Evolutionary conservation across 1,284 basidiomycete genomes (phyloP).

Genomic region (Fistulinella cinereoalba): DNA sequence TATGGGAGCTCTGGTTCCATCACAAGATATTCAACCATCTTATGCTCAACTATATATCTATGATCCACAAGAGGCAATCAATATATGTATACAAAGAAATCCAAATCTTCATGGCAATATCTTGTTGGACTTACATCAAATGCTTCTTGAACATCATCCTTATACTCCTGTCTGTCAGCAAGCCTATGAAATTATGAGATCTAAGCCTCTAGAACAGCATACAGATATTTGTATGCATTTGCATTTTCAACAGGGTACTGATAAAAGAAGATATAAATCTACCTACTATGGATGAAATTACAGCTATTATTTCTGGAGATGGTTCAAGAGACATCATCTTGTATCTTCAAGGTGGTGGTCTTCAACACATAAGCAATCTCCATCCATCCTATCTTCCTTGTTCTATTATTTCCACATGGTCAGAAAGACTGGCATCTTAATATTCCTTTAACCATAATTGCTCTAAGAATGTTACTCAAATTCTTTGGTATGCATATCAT

Average conservation of each 20-base stretch:
- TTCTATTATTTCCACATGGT: slow-evolving; percentile 40
- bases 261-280: slow-evolving; percentile 28
- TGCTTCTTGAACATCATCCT: slow-evolving; percentile 26
- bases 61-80: slow-evolving; percentile 32
- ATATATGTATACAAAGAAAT: slow-evolving; percentile 24
- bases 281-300: slow-evolving; percentile 28
- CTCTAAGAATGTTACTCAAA: slow-evolving; percentile 17
- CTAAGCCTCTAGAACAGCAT: slow-evolving; percentile 8
- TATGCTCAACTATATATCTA: slow-evolving; percentile 43
- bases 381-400: slow-evolving; percentile 37
- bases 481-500: slow-evolving; percentile 14
- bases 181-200: slow-evolving; percentile 30
- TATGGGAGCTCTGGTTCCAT: slow-evolving; percentile 34
- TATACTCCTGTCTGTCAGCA: slow-evolving; percentile 31
- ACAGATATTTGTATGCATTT: slow-evolving; percentile 3
- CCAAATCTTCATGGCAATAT: slow-evolving; percentile 17
- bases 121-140: slow-evolving; percentile 29
- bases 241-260: slow-evolving; percentile 1
- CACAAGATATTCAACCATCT: slow-evolving; percentile 13
- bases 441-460: slow-evolving; percentile 12
- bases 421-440: slow-evolving; percentile 40
- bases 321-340: slow-evolving; percentile 20
- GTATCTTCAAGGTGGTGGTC: slow-evolving; percentile 13
- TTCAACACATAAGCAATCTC: slow-evolving; percentile 34
- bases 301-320: slow-evolving; percentile 25